Evolutionary conservation across 495 filamentous ascomycete species (phyloP).

Genomic region (Penicillium ochrochloron): DNA sequence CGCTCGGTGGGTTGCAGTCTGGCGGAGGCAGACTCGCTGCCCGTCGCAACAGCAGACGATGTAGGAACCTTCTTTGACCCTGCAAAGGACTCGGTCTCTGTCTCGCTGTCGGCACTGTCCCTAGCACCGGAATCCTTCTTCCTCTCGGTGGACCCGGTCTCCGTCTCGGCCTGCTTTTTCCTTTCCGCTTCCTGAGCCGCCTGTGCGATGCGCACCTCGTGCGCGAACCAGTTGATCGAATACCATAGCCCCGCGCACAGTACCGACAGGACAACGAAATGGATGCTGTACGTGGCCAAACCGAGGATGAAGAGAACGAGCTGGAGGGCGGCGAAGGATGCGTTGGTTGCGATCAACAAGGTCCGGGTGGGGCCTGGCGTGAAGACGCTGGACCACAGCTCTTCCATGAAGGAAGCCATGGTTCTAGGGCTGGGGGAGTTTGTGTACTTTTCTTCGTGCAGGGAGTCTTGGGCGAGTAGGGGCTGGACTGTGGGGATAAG

Average conservation of each 20-base stretch:
- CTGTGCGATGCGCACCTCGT: constrained; percentile 67
- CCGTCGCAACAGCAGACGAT: constrained; percentile 27
- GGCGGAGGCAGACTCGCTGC: constrained; percentile 28
- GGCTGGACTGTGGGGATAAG: not conserved
- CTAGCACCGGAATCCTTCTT: constrained; percentile 35
- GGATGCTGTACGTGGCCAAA: constrained; percentile 80
- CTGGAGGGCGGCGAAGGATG: constrained; percentile 83
- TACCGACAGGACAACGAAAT: constrained; percentile 80
- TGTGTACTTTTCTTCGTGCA: constrained; percentile 6
- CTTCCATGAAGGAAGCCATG: constrained; percentile 82
- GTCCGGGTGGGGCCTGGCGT: constrained; percentile 86
- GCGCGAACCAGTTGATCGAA: constrained; percentile 95
- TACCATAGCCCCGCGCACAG: constrained; percentile 85
- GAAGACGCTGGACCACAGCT: constrained; percentile 91
- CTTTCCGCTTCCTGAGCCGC: constrained; percentile 61
- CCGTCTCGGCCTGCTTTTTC: constrained; percentile 38
- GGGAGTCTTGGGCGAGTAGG: not conserved
- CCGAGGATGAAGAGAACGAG: constrained; percentile 75
- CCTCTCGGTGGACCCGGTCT: constrained; percentile 32
- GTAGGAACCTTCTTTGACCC: constrained; percentile 22
- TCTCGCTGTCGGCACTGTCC: constrained; percentile 50
- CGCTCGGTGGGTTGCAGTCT: constrained; percentile 39
- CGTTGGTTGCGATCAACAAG: constrained; percentile 88
- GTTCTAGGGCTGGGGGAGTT: constrained; percentile 9
- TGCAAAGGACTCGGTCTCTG: constrained; percentile 51